Base-by-base conservation (phyloP, 179 eudicot species). In the Heliamphora pulchella region DNA sequence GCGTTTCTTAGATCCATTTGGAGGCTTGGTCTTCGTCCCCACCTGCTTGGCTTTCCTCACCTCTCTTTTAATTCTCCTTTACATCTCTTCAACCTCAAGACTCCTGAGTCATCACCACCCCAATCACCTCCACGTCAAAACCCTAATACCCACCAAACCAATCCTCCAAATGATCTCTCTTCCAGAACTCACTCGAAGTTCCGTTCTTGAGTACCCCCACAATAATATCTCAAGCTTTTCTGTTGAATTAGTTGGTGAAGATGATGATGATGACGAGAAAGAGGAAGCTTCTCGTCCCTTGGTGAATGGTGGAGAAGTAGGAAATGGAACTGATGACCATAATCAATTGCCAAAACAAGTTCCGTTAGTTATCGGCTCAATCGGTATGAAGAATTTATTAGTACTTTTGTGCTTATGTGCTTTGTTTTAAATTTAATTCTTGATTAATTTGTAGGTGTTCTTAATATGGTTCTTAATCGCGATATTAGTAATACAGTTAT, bases 31-130 rank as follows among this genome's bases (percentile, higher is more conserved):
- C 43, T 69, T 79, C 61, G 14, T 81, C 48, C 73, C 80, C 53
- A 63, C 79, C 3, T 61, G 22, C 68, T 82, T 87, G 66, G 83
- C 85, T 69, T 55, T 87, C 15, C 17, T 76, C 1, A 80, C 73
- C 71, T 55, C 81, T 22, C n/a, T 88, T 54, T 58, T 80, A 5
- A 65, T 88, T 4, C 71, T 86, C 55, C 22, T 20, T 67, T 81
- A 74, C 75, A 43, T 84, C 8, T 77, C 80, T 79, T 86, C 79
- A 0, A 86, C 88, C 67, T 77, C 85, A 5, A 80, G 79, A 62
- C 74, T 84, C 1, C 44, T 82, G 47, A 46, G 79, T 62, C 58
- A 57, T 59, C 51, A 13, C 18, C 41, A 73, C 63, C 46, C 48
- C 17, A 44, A 57, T 11, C 80, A 20, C 4, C 44, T 59, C 41